Evolutionary conservation across 176 grass and related monocot genomes (phyloP).

Genomic region (Avena sativa): DNA sequence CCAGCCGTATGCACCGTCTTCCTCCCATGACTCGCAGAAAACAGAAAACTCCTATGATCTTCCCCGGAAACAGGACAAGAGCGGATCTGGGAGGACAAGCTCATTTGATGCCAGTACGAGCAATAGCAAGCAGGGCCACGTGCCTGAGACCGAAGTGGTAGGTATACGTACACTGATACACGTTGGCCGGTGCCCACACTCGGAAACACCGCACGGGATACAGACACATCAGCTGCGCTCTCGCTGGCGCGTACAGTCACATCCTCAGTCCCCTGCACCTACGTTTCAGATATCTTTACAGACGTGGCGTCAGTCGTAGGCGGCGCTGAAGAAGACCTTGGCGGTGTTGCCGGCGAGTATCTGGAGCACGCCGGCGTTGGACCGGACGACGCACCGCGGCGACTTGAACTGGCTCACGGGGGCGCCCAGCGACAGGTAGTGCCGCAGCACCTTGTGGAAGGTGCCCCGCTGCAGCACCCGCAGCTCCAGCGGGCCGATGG

Average conservation of each 20-base stretch:
- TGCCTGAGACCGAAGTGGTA: not conserved
- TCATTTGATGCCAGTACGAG: not conserved
- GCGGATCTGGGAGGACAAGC: not conserved
- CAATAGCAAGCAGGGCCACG: not conserved
- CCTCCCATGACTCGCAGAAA: not conserved
- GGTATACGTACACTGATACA: not conserved
- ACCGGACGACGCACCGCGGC: constrained; percentile 53
- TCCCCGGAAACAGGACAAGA: not conserved
- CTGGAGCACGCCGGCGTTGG: constrained; percentile 66
- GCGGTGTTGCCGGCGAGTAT: constrained; percentile 46
- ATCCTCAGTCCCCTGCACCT: not conserved
- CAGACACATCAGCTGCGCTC: not conserved
- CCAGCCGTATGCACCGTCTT: not conserved
- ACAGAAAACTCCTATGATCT: not conserved
- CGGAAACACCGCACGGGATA: not conserved
- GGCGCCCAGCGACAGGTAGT: constrained; percentile 59
- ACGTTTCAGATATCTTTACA: not conserved
- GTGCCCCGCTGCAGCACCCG: constrained; percentile 55
- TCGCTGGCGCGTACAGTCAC: not conserved
- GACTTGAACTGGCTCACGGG: constrained; percentile 91
- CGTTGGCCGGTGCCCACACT: not conserved
- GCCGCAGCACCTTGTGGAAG: constrained; percentile 66
- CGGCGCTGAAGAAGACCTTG: constrained; percentile 49
- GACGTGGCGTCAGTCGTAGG: constrained; percentile 33
- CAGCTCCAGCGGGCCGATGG: constrained; percentile 71